A percentile compares a stretch with the other conserved stretches of the same genome.
Evolutionary conservation across 2,329 filamentous ascomycete species (phyloP).

Genomic region (Colletotrichum australisinense): DNA sequence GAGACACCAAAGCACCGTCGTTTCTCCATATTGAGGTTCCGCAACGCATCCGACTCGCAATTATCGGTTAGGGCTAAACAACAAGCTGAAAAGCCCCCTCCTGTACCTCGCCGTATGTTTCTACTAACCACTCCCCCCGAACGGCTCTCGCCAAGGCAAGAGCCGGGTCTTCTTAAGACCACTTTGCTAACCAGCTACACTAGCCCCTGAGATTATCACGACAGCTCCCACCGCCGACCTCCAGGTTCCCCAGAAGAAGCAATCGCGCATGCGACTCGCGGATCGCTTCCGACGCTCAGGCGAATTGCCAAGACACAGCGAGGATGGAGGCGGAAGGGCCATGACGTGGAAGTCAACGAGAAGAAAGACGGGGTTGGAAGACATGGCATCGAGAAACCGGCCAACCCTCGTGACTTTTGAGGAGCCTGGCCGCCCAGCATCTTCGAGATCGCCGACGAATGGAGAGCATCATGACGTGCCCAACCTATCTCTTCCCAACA

Average conservation of each 20-base stretch:
- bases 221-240: constrained; percentile 85
- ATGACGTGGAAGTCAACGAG: constrained; percentile 49
- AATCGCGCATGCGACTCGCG: constrained; percentile 65
- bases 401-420: constrained; percentile 59
- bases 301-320: constrained; percentile 53
- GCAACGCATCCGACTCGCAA: constrained; percentile 94
- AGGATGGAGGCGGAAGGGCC: constrained; percentile 33
- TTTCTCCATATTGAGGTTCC: constrained; percentile 82
- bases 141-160: neutral
- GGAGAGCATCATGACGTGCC: constrained; percentile 23
- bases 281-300: constrained; percentile 64
- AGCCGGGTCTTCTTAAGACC: neutral
- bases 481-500: constrained; percentile 16
- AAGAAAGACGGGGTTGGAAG: constrained; percentile 46
- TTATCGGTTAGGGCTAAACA: constrained; percentile 81
- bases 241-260: constrained; percentile 63
- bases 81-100: constrained; percentile 68
- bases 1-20: constrained; percentile 68
- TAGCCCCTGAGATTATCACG: constrained; percentile 84
- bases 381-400: constrained; percentile 42
- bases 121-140: constrained; percentile 4
- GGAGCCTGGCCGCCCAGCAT: constrained; percentile 64
- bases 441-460: constrained; percentile 44
- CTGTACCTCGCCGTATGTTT: constrained; percentile 67
- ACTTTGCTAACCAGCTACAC: constrained; percentile 24